A percentile compares a stretch with the other conserved stretches of the same genome.
Evolutionary conservation across 2,329 filamentous ascomycete species (phyloP).

Genomic region (Cadophora sp.): DNA sequence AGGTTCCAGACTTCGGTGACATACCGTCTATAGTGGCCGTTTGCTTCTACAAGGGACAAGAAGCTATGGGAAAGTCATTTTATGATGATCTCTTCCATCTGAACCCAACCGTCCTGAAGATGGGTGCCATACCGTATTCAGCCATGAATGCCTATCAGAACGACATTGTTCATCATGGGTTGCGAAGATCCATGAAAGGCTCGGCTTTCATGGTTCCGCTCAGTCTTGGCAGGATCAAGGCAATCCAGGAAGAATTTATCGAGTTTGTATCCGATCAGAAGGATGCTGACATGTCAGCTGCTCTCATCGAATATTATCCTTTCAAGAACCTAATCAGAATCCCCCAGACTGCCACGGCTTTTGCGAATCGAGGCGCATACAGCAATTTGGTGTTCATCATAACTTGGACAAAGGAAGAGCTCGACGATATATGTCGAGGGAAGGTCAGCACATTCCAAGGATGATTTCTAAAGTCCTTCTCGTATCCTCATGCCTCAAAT

Average conservation of each 20-base stretch:
- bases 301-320: slow-evolving; percentile 35
- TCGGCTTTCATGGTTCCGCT: slow-evolving; percentile 46
- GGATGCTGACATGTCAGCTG: slow-evolving; percentile 33
- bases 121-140: slow-evolving; percentile 43
- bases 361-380: slow-evolving; percentile 41
- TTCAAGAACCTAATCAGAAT: slow-evolving; percentile 32
- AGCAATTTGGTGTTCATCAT: slow-evolving; percentile 38
- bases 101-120: slow-evolving; percentile 39
- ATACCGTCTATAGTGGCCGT: neutral
- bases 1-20: neutral
- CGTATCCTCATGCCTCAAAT: neutral
- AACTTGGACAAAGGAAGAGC: slow-evolving; percentile 37
- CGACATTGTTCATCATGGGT: slow-evolving; percentile 42
- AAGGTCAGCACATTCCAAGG: slow-evolving; percentile 23
- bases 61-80: slow-evolving; percentile 40
- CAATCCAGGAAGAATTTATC: slow-evolving; percentile 40
- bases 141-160: slow-evolving; percentile 46
- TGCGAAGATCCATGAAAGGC: slow-evolving; percentile 47
- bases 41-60: slow-evolving; percentile 45
- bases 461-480: neutral
- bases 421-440: slow-evolving; percentile 21
- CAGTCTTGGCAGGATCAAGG: slow-evolving; percentile 35
- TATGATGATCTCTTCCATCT: slow-evolving; percentile 42
- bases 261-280: slow-evolving; percentile 38
- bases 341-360: slow-evolving; percentile 36